A percentile compares a stretch with the other conserved stretches of the same genome.
Conservation (phyloP, 768 basidiomycete species). For the Trametes elegans region DNA sequence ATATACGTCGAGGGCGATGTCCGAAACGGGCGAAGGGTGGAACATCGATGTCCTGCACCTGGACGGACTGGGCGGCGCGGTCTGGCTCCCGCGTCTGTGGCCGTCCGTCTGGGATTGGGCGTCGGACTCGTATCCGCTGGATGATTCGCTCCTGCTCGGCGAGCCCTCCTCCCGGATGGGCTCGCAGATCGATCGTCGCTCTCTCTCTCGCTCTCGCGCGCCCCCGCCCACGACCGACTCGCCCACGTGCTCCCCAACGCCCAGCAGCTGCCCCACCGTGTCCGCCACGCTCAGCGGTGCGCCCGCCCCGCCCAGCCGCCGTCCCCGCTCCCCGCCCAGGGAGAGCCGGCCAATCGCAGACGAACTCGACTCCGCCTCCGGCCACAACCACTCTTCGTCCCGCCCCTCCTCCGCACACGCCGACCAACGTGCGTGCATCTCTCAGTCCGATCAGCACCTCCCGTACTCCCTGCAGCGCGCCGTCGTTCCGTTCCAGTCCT, state of each 20-base stretch:
- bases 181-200: slow-evolving; percentile 36
- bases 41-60: slow-evolving; percentile 9
- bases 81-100: slow-evolving; percentile 26
- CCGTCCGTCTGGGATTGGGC: not conserved
- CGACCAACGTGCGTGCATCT: slow-evolving; percentile 23
- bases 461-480: too few relatives aligned
- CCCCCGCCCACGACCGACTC: not conserved
- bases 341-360: slow-evolving; percentile 18
- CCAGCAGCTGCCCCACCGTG: not conserved
- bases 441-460: slow-evolving; percentile 5
- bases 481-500: slow-evolving; percentile 1
- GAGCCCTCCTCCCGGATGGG: slow-evolving; percentile 52
- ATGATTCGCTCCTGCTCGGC: slow-evolving; percentile 11
- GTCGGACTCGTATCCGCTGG: slow-evolving; percentile 12
- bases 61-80: slow-evolving; percentile 24
- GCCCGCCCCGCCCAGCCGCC: not conserved
- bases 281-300: not conserved
- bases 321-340: slow-evolving; percentile 6
- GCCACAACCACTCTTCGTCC: not conserved
- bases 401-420: slow-evolving; percentile 15
- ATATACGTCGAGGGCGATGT: slow-evolving; percentile 37
- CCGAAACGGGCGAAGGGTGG: slow-evolving; percentile 16
- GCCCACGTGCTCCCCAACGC: not conserved
- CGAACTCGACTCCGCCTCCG: slow-evolving; percentile 10
- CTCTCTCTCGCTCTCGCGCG: not conserved